Evolutionary conservation across 441 rosid genomes (phyloP).

Genomic region (Adansonia gregorii): DNA sequence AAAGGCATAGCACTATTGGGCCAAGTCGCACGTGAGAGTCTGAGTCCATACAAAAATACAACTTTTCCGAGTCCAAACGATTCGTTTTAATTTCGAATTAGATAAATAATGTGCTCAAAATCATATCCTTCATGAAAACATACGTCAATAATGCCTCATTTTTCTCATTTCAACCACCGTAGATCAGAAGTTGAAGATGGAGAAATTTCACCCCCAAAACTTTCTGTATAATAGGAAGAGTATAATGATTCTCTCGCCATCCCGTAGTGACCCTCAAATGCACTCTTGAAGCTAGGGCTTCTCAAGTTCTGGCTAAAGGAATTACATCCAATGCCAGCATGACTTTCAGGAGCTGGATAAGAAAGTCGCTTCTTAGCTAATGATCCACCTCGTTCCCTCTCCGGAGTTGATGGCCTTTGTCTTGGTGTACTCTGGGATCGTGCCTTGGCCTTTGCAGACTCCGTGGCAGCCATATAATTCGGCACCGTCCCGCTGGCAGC

Average conservation of each 20-base stretch:
- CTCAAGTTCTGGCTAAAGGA: constrained; percentile 35
- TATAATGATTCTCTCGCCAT: constrained; percentile 34
- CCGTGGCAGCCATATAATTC: constrained; percentile 58
- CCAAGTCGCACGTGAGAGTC: background rate
- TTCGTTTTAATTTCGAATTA: background rate
- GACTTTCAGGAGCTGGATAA: constrained; percentile 33
- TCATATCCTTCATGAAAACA: background rate
- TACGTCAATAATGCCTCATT: background rate
- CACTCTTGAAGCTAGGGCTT: constrained; percentile 39
- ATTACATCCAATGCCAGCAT: background rate
- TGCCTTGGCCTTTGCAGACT: constrained; percentile 55
- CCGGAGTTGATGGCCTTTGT: constrained; percentile 40
- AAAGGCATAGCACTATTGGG: background rate
- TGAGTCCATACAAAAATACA: background rate
- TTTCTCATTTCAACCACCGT: constrained; percentile 45
- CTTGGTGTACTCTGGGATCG: constrained; percentile 51
- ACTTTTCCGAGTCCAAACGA: background rate
- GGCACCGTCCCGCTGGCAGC: constrained; percentile 38
- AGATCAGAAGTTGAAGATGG: constrained; percentile 55
- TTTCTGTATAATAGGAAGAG: constrained; percentile 42
- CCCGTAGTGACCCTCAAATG: constrained; percentile 7
- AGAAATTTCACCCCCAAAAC: constrained; percentile 54
- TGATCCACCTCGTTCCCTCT: constrained; percentile 30
- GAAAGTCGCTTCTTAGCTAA: constrained; percentile 39
- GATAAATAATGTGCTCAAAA: background rate